A percentile compares a stretch with the other conserved stretches of the same genome.
Conservation (phyloP, 169 alveolate genomes). For the Plasmodium knowlesi region DNA sequence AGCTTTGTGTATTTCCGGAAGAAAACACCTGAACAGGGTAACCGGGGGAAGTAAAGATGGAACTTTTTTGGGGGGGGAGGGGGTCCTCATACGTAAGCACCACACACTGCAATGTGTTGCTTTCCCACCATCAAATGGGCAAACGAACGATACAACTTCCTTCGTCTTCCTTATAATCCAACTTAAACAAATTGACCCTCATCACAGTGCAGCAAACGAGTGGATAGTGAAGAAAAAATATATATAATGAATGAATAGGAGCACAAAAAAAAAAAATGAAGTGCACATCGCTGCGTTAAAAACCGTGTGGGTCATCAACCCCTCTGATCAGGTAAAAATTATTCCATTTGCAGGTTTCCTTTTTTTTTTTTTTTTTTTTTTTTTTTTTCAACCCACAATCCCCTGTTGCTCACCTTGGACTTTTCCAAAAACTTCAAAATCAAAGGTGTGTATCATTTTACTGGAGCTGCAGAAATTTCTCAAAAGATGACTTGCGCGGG, state of each 20-base stretch:
- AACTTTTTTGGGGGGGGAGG: too few relatives aligned
- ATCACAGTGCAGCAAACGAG: neutral
- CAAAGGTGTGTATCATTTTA: constrained; percentile 68
- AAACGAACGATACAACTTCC: neutral
- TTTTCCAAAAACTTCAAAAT: constrained; percentile 74
- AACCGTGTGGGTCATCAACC: neutral
- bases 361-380: too few relatives aligned
- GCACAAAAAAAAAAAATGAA: neutral
- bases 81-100: neutral
- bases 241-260: neutral
- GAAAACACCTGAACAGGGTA: constrained; percentile 78
- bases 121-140: neutral
- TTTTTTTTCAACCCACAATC: neutral
- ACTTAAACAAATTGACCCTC: neutral
- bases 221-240: neutral
- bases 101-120: neutral
- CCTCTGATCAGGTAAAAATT: neutral
- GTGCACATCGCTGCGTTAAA: neutral
- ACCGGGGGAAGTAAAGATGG: neutral
- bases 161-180: neutral
- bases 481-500: neutral
- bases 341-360: neutral
- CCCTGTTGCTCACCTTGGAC: constrained; percentile 49
- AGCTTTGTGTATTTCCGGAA: constrained; percentile 82
- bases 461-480: constrained; percentile 3